These are phyloP conservation scores for Camptophora hylomeconis DNA, from an alignment of 2,329 filamentous ascomycete genomes.

Conservation along the genomic window DNA sequence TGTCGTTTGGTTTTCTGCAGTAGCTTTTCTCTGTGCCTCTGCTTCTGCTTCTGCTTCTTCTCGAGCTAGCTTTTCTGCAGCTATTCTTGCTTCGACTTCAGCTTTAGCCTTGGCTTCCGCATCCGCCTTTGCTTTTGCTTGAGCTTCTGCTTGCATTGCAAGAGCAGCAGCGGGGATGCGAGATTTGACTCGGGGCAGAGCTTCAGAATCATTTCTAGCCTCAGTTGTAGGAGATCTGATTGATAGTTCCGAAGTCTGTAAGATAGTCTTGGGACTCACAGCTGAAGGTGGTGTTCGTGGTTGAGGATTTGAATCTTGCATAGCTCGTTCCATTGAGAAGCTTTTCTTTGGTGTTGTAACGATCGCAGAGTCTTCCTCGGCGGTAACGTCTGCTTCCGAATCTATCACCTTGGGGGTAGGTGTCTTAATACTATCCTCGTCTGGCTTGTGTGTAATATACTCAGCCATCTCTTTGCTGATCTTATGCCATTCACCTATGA, in stretches of 20 bases:
- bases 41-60: too few species aligned
- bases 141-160: neutral
- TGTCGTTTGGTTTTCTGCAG: constrained; percentile 3
- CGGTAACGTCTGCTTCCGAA: constrained; percentile 1
- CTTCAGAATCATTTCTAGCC: neutral
- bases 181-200: constrained; percentile 1
- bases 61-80: too few species aligned
- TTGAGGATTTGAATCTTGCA: neutral
- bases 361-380: neutral
- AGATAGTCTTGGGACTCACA: constrained; percentile 12
- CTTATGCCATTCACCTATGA: constrained; percentile 61
- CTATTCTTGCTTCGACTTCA: too few species aligned
- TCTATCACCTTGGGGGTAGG: neutral
- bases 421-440: constrained; percentile 1
- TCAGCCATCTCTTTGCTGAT: constrained; percentile 58
- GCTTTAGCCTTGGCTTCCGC: too few species aligned
- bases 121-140: neutral
- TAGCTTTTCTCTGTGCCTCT: constrained; percentile 1
- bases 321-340: constrained; percentile 1
- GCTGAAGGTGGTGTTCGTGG: constrained; percentile 7
- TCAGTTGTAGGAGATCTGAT: constrained; percentile 5
- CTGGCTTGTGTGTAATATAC: constrained; percentile 32
- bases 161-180: constrained; percentile 1
- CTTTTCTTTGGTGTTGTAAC: neutral
- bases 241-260: constrained; percentile 9